Percentiles rank a stretch among this genome's conserved stretches.
These are phyloP conservation scores for Nemania sp. DNA, from an alignment of 2,329 filamentous ascomycete species.

Conservation along the genomic window DNA sequence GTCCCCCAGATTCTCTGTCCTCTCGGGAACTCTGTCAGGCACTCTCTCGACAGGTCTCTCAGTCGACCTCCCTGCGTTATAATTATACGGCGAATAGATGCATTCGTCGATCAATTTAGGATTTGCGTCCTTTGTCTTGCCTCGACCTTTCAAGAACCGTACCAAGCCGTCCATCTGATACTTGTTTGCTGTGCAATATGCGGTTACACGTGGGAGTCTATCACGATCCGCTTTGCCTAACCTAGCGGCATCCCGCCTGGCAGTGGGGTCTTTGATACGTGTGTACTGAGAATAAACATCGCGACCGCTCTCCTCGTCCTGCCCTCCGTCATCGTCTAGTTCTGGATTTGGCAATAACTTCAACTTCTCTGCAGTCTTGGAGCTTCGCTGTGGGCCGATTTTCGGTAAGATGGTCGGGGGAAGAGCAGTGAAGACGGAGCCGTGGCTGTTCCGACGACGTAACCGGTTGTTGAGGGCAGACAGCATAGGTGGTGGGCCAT, in stretches of 20 bases:
- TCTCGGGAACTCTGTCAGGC: no score
- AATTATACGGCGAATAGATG: constrained; percentile 92
- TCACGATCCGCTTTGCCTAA: constrained; percentile 92
- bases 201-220: constrained; percentile 85
- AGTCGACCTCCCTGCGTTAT: constrained; percentile 51
- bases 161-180: constrained; percentile 90
- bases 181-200: constrained; percentile 91
- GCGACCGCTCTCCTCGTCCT: constrained; percentile 85
- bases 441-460: constrained; percentile 81
- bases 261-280: constrained; percentile 94
- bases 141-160: constrained; percentile 85
- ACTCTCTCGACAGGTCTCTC: no score
- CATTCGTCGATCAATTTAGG: constrained; percentile 97
- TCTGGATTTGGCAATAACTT: constrained; percentile 95
- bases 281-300: constrained; percentile 99
- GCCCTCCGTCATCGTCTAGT: constrained; percentile 63
- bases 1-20: constrained; percentile 43
- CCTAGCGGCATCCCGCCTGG: constrained; percentile 85
- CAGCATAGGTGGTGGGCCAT: constrained; percentile 62
- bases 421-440: constrained; percentile 55
- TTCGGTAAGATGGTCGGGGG: constrained; percentile 57
- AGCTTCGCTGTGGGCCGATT: constrained; percentile 91
- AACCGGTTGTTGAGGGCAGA: constrained; percentile 86
- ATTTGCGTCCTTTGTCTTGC: constrained; percentile 74
- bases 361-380: constrained; percentile 93